phyloP scores from a whole-genome alignment of 2,329 filamentous ascomycete species.

The Periconia sp. region DNA sequence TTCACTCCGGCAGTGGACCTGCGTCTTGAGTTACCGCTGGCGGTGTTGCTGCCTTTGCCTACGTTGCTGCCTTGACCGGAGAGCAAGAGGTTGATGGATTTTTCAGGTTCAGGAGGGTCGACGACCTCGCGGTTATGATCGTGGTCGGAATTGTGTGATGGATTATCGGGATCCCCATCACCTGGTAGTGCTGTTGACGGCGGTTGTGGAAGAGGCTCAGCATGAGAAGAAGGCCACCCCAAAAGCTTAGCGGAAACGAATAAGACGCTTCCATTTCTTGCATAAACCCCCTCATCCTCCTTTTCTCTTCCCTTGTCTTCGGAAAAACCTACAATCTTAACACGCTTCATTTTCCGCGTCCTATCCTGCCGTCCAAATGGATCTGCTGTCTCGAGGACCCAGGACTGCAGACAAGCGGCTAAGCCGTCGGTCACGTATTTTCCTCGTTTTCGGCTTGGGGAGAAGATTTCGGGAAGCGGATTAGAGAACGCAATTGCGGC shows the following conservation, averaged over 20 bases:
- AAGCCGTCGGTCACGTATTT: conserved; percentile 54
- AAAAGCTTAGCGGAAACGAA: conserved; percentile 13
- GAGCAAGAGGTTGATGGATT: conserved; percentile 23
- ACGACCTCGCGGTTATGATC: too few species aligned
- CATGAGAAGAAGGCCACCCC: too few species aligned
- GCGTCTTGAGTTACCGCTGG: too few species aligned
- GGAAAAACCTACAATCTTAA: conserved; percentile 12
- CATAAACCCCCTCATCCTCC: not conserved
- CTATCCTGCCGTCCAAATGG: not conserved
- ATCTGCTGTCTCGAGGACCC: conserved; percentile 51
- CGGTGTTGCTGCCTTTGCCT: too few species aligned
- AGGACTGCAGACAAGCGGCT: conserved; percentile 52
- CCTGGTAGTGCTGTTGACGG: too few species aligned
- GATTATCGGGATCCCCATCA: too few species aligned
- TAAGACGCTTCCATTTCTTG: conserved; percentile 15
- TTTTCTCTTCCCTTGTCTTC: not conserved
- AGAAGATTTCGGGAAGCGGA: conserved; percentile 56
- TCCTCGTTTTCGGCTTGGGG: conserved; percentile 53
- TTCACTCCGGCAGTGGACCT: conserved; percentile 11
- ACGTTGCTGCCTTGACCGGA: conserved; percentile 21
- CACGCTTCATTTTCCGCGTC: not conserved
- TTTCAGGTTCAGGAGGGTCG: not conserved
- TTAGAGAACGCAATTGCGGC: conserved; percentile 11
- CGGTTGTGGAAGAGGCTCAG: too few species aligned
- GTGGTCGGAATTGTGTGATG: too few species aligned